phyloP scores from a whole-genome alignment of 2,329 filamentous ascomycete species.

The Orbilia oligospora region DNA sequence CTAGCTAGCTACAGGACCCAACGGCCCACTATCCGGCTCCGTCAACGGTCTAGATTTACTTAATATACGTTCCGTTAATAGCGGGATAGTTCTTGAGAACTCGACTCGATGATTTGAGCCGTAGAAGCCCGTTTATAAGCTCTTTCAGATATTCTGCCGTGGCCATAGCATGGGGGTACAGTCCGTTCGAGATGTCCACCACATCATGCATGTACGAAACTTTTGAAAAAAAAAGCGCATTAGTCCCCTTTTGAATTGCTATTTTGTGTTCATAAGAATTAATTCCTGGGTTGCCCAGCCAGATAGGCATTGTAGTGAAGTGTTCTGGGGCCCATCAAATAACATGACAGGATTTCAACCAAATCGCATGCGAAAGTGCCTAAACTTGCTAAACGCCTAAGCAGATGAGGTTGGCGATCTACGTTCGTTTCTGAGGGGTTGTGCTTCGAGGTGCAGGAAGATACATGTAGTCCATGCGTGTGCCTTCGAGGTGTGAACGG shows the following conservation, averaged over 20 bases:
- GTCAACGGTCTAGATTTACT: conserved; percentile 21
- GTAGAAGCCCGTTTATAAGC: neutral
- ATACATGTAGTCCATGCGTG: conserved; percentile 4
- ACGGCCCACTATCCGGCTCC: conserved; percentile 16
- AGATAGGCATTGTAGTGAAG: neutral
- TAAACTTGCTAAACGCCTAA: conserved; percentile 6
- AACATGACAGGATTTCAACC: neutral
- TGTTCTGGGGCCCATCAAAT: neutral
- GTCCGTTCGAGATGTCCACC: neutral
- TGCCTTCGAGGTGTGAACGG: conserved; percentile 9
- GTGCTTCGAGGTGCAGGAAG: conserved; percentile 6
- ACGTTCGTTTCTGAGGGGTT: neutral
- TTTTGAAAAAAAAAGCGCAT: conserved; percentile 9
- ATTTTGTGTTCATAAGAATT: neutral
- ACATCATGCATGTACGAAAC: conserved; percentile 2
- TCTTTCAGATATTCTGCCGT: conserved; percentile 2
- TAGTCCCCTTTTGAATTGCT: conserved; percentile 1
- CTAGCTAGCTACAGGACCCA: neutral
- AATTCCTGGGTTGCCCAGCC: neutral
- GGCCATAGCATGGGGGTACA: conserved; percentile 14
- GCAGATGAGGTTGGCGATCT: conserved; percentile 17
- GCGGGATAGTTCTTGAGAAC: neutral
- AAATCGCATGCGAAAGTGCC: conserved; percentile 1
- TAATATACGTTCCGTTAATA: conserved; percentile 10
- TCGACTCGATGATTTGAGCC: neutral